phyloP scores from a whole-genome alignment of 257 asterid genomes.

The Sherardia arvensis region DNA sequence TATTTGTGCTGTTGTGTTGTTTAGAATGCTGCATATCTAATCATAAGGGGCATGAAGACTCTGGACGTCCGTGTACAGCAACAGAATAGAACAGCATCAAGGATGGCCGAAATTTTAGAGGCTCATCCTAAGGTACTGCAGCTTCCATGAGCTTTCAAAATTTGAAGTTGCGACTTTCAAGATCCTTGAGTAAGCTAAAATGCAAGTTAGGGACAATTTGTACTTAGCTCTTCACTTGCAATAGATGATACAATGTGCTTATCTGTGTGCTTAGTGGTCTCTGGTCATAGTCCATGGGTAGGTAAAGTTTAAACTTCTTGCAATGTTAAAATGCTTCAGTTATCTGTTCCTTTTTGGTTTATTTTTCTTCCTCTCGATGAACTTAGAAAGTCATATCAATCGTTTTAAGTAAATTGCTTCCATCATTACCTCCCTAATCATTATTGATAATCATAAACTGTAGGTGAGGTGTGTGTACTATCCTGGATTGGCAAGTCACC shows the following conservation, averaged over 20 bases:
- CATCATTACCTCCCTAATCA: not conserved
- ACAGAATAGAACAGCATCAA: conserved; percentile 84
- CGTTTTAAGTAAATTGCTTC: not conserved
- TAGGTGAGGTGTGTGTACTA: conserved; percentile 83
- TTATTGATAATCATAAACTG: conserved; percentile 11
- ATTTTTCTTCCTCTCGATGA: not conserved
- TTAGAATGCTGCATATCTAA: conserved; percentile 84
- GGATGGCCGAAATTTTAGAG: conserved; percentile 99
- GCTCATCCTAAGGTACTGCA: conserved; percentile 89
- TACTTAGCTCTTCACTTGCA: not conserved
- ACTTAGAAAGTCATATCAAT: too few species aligned
- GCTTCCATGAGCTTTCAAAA: not conserved
- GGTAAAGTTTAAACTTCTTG: too few species aligned
- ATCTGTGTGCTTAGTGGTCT: too few species aligned
- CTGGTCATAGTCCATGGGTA: too few species aligned
- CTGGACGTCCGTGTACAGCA: conserved; percentile 95
- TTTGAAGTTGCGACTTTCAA: not conserved
- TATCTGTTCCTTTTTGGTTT: not conserved
- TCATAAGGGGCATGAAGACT: conserved; percentile 98
- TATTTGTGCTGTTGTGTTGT: conserved; percentile 5
- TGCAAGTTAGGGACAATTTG: not conserved
- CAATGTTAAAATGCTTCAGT: not conserved
- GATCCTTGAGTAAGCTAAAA: not conserved
- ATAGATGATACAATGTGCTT: not conserved
- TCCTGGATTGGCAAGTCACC: conserved; percentile 89